Conservation (phyloP, 495 filamentous ascomycete species). For the Penicillium bovifimosum region DNA sequence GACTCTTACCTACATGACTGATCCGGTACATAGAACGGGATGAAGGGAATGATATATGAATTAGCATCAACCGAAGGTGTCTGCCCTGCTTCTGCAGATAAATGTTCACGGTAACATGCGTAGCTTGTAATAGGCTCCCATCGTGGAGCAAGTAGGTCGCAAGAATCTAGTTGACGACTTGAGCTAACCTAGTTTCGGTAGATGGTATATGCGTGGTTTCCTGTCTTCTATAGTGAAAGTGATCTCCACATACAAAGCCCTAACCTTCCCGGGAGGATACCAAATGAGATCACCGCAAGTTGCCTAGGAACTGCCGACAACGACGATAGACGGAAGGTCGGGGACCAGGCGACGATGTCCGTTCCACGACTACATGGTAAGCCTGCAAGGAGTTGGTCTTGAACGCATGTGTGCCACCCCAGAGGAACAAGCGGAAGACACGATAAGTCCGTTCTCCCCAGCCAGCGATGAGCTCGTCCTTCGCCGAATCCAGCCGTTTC, state of each 20-base stretch:
- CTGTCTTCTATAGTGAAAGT: too few species aligned
- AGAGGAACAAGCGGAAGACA: constrained; percentile 11
- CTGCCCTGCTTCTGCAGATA: too few species aligned
- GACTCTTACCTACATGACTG: not conserved
- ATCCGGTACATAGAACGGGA: not conserved
- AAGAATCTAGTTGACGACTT: too few species aligned
- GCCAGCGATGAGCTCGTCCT: constrained; percentile 11
- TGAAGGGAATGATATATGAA: not conserved
- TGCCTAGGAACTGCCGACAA: constrained; percentile 5
- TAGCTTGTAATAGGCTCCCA: too few species aligned
- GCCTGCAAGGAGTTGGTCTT: constrained; percentile 11
- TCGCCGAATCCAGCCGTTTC: constrained; percentile 6
- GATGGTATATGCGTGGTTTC: too few species aligned
- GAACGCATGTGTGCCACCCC: constrained; percentile 12
- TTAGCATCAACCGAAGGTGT: not conserved
- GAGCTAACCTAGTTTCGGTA: too few species aligned
- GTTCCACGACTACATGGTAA: constrained; percentile 13
- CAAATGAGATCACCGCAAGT: constrained; percentile 12
- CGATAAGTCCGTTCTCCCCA: constrained; percentile 14
- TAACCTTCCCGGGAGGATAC: too few species aligned
- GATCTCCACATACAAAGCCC: too few species aligned
- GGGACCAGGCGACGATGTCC: constrained; percentile 5
- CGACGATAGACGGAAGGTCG: constrained; percentile 8
- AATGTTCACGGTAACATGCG: too few species aligned
- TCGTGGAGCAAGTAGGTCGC: too few species aligned